Conservation (phyloP, 2,329 filamentous ascomycete genomes). For the Colletotrichum neosansevieriae region DNA sequence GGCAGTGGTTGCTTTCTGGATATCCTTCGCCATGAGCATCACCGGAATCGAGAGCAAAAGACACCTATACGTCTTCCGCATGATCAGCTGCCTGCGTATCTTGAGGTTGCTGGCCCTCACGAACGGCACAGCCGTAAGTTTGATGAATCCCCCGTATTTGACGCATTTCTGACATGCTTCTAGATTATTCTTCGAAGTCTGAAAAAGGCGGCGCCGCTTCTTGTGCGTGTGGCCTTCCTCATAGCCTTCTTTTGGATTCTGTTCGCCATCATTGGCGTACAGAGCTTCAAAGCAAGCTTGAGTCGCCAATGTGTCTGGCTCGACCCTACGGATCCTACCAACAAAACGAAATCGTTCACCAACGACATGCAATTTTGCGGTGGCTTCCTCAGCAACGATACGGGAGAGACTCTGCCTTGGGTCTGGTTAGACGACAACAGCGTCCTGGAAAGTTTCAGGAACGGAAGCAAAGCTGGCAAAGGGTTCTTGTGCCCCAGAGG, state of each 20-base stretch:
- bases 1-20: conserved; percentile 95
- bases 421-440: conserved; percentile 53
- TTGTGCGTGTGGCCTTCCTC: conserved; percentile 93
- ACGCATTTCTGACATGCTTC: conserved; percentile 34
- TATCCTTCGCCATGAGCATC: conserved; percentile 81
- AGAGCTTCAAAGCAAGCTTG: conserved; percentile 91
- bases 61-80: conserved; percentile 91
- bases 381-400: conserved; percentile 76
- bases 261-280: conserved; percentile 96
- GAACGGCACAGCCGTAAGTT: conserved; percentile 88
- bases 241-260: conserved; percentile 98
- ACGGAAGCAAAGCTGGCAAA: conserved; percentile 72
- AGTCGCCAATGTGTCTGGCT: conserved; percentile 84
- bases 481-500: conserved; percentile 89
- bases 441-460: conserved; percentile 59
- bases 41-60: conserved; percentile 75
- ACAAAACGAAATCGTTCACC: conserved; percentile 67
- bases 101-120: conserved; percentile 91
- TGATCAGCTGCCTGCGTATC: conserved; percentile 96
- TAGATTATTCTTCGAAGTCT: conserved; percentile 93
- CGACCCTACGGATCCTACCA: conserved; percentile 70
- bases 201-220: conserved; percentile 92
- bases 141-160: not conserved
- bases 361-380: conserved; percentile 85
- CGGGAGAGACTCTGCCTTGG: conserved; percentile 74